Evolutionary conservation across 768 basidiomycete species (phyloP), one percentile per base, ranked within the genome.

Genomic region (Xanthoconium purpureum): DNA sequence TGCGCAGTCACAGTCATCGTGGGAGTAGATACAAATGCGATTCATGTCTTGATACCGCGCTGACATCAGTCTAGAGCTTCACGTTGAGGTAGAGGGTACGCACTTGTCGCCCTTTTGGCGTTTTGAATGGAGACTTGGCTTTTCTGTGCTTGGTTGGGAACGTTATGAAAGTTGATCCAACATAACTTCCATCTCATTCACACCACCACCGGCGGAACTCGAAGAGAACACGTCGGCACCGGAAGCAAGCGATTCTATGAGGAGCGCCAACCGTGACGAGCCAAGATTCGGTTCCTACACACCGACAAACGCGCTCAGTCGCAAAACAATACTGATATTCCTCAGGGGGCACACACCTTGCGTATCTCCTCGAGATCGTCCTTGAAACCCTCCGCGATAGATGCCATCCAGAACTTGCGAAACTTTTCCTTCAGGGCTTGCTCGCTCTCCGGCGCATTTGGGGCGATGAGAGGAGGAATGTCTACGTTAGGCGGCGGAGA

Each of bases 331-430:
- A 3, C 12, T 10, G 43, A 1, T 24, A 9, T 30, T 30, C 12
- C 10, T n/a, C 5, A 33, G 7, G 15, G 15, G 5, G 3, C 14
- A 56, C 79, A 38, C 50, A 89, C 91, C 79, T 91, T 89, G 33
- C 87, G 83, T 63, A 94, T 85, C 63, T 85, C 80, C 63, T 91
- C 89, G n/a, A 94, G 75, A 68, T 94, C 92, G 45, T 88, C 85
- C 59, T 81, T 82, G 72, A 94, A 94, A 12, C 83, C 90, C 67
- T 92, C 89, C 2, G 85, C 88, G 8, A 93, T 80, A 1, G 87
- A 83, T 3, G 83, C 74, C 90, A 94, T 91, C 91, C 91, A 94
- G 65, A 94, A 93, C 69, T 86, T 85, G 53, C 86, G 76, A 68
- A 94, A 94, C 43, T 77, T 81, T 35, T 82, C 82, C 64, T 84